Base-by-base conservation (phyloP, 108 stramenopile genomes). In the Skeletonema grethae region DNA sequence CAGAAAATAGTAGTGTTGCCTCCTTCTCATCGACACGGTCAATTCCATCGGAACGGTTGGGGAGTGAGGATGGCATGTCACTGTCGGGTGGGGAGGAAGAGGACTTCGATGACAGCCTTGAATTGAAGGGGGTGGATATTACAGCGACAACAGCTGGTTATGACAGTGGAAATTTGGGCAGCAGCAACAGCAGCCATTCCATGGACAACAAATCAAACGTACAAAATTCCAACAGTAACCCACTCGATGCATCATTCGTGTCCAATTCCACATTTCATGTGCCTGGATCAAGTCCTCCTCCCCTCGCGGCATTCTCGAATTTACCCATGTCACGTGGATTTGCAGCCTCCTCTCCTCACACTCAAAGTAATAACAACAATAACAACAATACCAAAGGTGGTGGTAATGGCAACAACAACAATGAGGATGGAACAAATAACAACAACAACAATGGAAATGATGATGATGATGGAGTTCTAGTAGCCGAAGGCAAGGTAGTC, bases 231-330 rank as follows among this genome's bases (percentile, higher is more conserved):
- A n/a, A n/a, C n/a, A n/a, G n/a, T 48, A 56, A 55, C 18, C 16
- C 22, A 2, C 62, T 56, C 25, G 45, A 53, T 53, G 8, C 18
- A 20, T 53, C 50, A 53, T 53, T n/a, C 8, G 22, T 24, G 24
- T 24, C 22, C 8, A 22, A 3, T 7, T 53, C 50, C 0, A 24
- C 50, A 53, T 24, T 53, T 53, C 8, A 24, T 24, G 22, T 53
- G 1, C 20, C 50, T 6, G 50, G 50, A 22, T 24, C 50, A 0
- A 53, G 50, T 53, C 50, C 35, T 56, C 77, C 77, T 25, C 78
- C 78, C 13, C 78, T 73, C 1, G 48, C 39, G 0, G 78, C 78
- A 10, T 79, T 79, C 34, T 67, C 74, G 35, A 79, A 79, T 57
- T 41, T 79, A 5, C 78, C 78, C 41, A 79, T 79, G 73, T 58